A percentile compares a stretch with the other conserved stretches of the same genome.
These are phyloP conservation scores for Epichloe festucae DNA, from an alignment of 2,329 filamentous ascomycete genomes.

Conservation along the genomic window DNA sequence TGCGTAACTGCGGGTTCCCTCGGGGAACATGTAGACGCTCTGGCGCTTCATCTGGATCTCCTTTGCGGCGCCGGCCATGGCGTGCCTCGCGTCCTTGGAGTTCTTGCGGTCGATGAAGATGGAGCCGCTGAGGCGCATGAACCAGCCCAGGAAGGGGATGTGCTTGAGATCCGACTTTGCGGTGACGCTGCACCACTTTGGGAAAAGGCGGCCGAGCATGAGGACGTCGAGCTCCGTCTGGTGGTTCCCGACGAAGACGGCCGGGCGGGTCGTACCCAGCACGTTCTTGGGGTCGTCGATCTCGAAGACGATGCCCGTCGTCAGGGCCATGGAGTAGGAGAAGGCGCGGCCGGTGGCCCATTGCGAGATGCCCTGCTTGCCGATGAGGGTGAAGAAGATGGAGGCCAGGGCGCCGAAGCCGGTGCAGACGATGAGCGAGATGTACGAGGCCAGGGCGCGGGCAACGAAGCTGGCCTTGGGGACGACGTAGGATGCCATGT, in stretches of 20 bases:
- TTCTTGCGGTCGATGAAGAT: slow-evolving; percentile 94
- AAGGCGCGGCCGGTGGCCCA: slow-evolving; percentile 73
- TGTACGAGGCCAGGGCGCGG: slow-evolving; percentile 53
- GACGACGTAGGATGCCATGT: slow-evolving; percentile 45
- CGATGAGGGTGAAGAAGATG: slow-evolving; percentile 54
- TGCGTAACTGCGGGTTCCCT: slow-evolving; percentile 86
- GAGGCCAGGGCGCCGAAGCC: slow-evolving; percentile 66
- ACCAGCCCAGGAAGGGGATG: slow-evolving; percentile 84
- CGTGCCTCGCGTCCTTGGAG: slow-evolving; percentile 65
- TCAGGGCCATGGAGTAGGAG: slow-evolving; percentile 61
- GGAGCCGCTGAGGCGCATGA: slow-evolving; percentile 75
- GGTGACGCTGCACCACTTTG: slow-evolving; percentile 81
- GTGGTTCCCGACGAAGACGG: slow-evolving; percentile 88
- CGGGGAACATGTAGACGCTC: slow-evolving; percentile 77
- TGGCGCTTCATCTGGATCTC: slow-evolving; percentile 63
- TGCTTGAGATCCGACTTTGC: slow-evolving; percentile 76
- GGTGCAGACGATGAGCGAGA: slow-evolving; percentile 46
- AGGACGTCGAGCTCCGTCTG: slow-evolving; percentile 93
- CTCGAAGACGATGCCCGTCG: slow-evolving; percentile 67
- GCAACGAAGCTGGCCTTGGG: slow-evolving; percentile 54
- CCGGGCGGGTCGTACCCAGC: slow-evolving; percentile 57
- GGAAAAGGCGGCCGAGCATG: slow-evolving; percentile 81
- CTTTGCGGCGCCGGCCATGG: slow-evolving; percentile 70
- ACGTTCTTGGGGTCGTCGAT: slow-evolving; percentile 53
- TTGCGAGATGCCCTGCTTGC: slow-evolving; percentile 66